Conservation (phyloP, 345 rosid genomes). For the Brassica rapa region DNA sequence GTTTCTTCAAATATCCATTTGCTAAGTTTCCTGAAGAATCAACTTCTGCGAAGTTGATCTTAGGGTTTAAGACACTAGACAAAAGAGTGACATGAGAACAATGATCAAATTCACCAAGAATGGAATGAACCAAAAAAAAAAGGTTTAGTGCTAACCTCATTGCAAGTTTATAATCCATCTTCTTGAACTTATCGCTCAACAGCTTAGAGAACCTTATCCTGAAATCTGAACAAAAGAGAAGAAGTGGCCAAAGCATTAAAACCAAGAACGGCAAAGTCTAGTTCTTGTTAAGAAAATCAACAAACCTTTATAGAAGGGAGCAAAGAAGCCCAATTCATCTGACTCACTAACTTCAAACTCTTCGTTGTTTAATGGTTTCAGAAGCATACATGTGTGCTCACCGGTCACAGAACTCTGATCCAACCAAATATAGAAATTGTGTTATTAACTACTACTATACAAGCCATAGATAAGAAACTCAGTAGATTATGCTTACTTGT, state of each 20-base stretch:
- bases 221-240: slow-evolving; percentile 67
- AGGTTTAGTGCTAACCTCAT: slow-evolving; percentile 65
- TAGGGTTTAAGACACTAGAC: slow-evolving; percentile 82
- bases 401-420: slow-evolving; percentile 85
- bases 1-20: slow-evolving; percentile 60
- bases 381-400: slow-evolving; percentile 88
- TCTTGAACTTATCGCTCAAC: slow-evolving; percentile 54
- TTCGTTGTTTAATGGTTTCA: slow-evolving; percentile 72
- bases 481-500: slow-evolving; percentile 59
- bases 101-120: slow-evolving; percentile 8
- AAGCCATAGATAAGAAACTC: slow-evolving; percentile 12
- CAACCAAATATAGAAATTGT: slow-evolving; percentile 31
- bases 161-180: slow-evolving; percentile 89
- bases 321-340: slow-evolving; percentile 85
- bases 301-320: slow-evolving; percentile 88
- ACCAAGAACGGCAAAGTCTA: slow-evolving; percentile 36
- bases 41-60: slow-evolving; percentile 58
- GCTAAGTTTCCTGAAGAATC: slow-evolving; percentile 43
- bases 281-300: slow-evolving; percentile 28
- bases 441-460: slow-evolving; percentile 28
- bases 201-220: slow-evolving; percentile 67
- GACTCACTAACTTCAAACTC: slow-evolving; percentile 62
- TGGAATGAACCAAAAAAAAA: slow-evolving; percentile 6
- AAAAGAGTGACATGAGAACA: slow-evolving; percentile 16
- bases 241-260: slow-evolving; percentile 28